Evolutionary conservation across 176 grass and related monocot species (phyloP).

Genomic region (Saccharum spontaneum): DNA sequence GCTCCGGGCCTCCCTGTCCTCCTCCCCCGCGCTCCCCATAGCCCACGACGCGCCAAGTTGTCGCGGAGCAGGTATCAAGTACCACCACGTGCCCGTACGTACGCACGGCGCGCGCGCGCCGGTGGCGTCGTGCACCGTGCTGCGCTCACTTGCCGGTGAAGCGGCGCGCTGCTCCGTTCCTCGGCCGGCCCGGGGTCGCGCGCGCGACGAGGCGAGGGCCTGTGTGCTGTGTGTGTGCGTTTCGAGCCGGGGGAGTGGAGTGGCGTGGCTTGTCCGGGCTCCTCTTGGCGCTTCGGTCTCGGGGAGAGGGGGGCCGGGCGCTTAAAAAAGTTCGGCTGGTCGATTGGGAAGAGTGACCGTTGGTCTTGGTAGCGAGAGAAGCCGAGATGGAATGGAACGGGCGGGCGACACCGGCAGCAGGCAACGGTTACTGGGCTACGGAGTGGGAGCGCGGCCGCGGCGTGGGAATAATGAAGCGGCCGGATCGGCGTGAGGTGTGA

Average conservation of each 20-base stretch:
- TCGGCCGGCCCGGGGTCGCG: slow-evolving; percentile 6
- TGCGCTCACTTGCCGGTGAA: not conserved
- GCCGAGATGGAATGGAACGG: not conserved
- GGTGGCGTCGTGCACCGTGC: slow-evolving; percentile 21
- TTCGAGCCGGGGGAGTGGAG: not conserved
- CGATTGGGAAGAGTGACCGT: slow-evolving; percentile 45
- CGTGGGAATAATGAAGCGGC: slow-evolving; percentile 35
- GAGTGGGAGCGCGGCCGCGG: not conserved
- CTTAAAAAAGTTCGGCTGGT: slow-evolving; percentile 1
- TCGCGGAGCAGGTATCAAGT: not conserved
- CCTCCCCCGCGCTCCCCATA: slow-evolving; percentile 41
- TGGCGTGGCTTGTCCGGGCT: not conserved
- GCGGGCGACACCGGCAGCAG: not conserved
- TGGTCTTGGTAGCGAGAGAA: not conserved
- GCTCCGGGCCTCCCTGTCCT: slow-evolving; percentile 17
- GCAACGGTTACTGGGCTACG: slow-evolving; percentile 28
- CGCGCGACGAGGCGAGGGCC: not conserved
- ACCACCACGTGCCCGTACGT: slow-evolving; percentile 22
- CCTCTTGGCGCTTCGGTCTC: slow-evolving; percentile 32
- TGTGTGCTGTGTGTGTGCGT: not conserved
- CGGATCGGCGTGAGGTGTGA: slow-evolving; percentile 24
- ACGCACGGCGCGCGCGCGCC: slow-evolving; percentile 3
- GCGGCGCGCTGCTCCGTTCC: slow-evolving; percentile 18
- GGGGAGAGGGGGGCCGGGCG: not conserved
- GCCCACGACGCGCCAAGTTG: not conserved